Conservation (phyloP, 1,139 yeast genomes). For the Suhomyces chickasaworum region DNA sequence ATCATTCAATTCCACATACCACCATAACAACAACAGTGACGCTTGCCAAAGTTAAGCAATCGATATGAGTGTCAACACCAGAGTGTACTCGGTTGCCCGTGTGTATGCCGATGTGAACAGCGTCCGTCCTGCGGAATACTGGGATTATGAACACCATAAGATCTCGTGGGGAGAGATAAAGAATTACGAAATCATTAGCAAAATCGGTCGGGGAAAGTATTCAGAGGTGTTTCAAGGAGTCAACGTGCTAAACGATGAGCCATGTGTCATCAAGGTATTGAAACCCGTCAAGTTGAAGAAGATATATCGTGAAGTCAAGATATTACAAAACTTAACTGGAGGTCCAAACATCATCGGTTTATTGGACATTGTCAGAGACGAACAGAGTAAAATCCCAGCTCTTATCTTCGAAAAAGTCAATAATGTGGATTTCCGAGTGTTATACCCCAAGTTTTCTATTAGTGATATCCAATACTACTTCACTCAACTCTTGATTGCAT, state of each 20-base stretch:
- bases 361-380: slow-evolving; percentile 76
- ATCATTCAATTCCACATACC: neutral
- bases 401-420: slow-evolving; percentile 70
- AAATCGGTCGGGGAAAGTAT: slow-evolving; percentile 96
- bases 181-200: slow-evolving; percentile 86
- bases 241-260: slow-evolving; percentile 48
- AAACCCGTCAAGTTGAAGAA: slow-evolving; percentile 82
- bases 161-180: slow-evolving; percentile 74
- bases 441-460: slow-evolving; percentile 66
- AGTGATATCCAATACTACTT: slow-evolving; percentile 70
- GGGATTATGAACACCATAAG: slow-evolving; percentile 85
- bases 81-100: slow-evolving; percentile 70
- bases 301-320: slow-evolving; percentile 75
- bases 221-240: slow-evolving; percentile 90
- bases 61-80: slow-evolving; percentile 32
- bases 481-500: slow-evolving; percentile 66
- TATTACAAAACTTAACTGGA: slow-evolving; percentile 70
- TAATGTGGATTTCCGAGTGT: slow-evolving; percentile 69
- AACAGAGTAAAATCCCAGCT: slow-evolving; percentile 72
- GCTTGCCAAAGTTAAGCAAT: neutral
- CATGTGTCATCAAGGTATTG: slow-evolving; percentile 71
- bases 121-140: slow-evolving; percentile 77
- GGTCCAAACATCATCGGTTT: slow-evolving; percentile 74
- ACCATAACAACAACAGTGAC: neutral
- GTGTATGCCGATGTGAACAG: slow-evolving; percentile 88